These are phyloP conservation scores for Hemileia vastatrix DNA, from an alignment of 1,284 basidiomycete genomes.

Conservation along the genomic window DNA sequence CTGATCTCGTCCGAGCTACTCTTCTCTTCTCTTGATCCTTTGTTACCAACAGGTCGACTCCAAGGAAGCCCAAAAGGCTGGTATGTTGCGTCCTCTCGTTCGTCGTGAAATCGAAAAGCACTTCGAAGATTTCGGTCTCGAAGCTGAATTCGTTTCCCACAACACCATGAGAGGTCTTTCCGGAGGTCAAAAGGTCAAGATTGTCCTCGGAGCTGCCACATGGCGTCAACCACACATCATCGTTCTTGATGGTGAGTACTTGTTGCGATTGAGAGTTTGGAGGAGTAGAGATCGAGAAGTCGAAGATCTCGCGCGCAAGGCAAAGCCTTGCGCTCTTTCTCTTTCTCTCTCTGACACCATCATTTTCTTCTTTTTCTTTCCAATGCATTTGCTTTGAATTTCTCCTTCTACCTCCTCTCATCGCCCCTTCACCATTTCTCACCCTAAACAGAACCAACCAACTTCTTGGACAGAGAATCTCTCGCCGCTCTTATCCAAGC, in stretches of 20 bases:
- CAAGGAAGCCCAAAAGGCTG: slow-evolving; percentile 40
- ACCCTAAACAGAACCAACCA: too few species aligned
- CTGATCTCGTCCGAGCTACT: slow-evolving; percentile 66
- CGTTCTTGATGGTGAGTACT: slow-evolving; percentile 32
- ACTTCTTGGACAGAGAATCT: slow-evolving; percentile 66
- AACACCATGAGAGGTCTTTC: slow-evolving; percentile 72
- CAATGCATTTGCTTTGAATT: neutral
- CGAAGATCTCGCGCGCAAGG: too few species aligned
- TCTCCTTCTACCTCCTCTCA: neutral
- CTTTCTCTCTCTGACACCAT: neutral
- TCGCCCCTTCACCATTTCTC: neutral
- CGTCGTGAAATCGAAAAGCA: slow-evolving; percentile 44
- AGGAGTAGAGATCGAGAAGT: neutral
- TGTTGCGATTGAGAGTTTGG: neutral
- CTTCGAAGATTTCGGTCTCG: slow-evolving; percentile 67
- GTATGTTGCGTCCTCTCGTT: slow-evolving; percentile 42
- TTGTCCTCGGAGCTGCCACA: slow-evolving; percentile 71
- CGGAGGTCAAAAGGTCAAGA: slow-evolving; percentile 84
- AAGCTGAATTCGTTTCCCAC: slow-evolving; percentile 94
- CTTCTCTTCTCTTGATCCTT: neutral
- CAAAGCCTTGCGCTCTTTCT: neutral
- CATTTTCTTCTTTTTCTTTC: slow-evolving; percentile 28
- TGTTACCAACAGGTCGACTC: slow-evolving; percentile 28
- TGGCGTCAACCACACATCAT: slow-evolving; percentile 85
- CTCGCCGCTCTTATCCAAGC: slow-evolving; percentile 88